Evolutionary conservation across 1,284 basidiomycete species (phyloP).

Genomic region (Moesziomyces sp.): DNA sequence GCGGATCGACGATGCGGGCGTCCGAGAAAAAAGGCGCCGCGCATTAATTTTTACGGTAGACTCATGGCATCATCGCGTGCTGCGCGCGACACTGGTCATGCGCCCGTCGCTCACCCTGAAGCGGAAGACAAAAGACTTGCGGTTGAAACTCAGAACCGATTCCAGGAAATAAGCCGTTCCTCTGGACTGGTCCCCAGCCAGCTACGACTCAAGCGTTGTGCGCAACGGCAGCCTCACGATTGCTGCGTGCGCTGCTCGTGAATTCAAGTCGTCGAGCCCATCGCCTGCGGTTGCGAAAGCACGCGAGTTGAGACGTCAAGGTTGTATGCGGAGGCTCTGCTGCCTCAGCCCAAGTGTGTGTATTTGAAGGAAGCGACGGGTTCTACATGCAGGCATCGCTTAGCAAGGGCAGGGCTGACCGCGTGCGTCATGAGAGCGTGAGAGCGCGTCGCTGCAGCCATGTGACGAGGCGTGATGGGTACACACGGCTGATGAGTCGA

Average conservation of each 20-base stretch:
- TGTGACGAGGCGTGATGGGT: background rate
- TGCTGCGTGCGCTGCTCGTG: no score
- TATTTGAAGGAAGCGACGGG: no score
- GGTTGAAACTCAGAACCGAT: background rate
- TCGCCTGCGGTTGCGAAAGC: no score
- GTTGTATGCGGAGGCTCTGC: no score
- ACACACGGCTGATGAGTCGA: background rate
- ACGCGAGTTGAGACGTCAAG: no score
- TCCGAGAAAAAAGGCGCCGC: background rate
- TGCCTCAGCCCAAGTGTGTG: no score
- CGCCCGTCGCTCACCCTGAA: background rate
- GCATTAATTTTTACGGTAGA: background rate
- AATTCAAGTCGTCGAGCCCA: no score
- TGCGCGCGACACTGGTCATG: background rate
- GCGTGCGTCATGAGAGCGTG: background rate
- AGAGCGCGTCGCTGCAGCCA: background rate
- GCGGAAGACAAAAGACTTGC: no score
- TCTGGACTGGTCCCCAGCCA: no score
- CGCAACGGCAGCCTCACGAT: no score
- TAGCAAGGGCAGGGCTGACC: background rate
- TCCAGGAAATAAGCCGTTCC: background rate
- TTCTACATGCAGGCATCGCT: no score
- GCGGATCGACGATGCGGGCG: conserved; percentile 9
- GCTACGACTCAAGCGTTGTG: no score
- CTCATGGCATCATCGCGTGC: background rate